These are phyloP conservation scores for bread wheat (Triticum aestivum) DNA, from an alignment of 176 grass and related monocot species.

Conservation along the genomic window DNA sequence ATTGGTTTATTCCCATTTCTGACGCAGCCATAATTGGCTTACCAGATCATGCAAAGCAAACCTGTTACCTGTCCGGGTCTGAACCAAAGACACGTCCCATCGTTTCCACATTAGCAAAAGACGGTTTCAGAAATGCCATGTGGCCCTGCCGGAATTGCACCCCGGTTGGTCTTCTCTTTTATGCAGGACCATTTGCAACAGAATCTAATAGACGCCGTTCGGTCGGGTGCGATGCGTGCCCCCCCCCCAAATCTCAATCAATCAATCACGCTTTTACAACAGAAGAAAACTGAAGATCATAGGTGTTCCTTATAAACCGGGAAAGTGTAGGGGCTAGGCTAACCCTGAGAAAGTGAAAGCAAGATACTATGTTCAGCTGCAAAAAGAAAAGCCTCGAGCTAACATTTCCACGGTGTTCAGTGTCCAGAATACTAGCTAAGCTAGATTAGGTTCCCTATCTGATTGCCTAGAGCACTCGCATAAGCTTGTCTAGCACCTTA, in stretches of 20 bases:
- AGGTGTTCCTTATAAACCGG: conserved; percentile 36
- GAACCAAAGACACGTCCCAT: conserved; percentile 30
- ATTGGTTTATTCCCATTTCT: conserved; percentile 16
- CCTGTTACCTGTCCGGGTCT: not conserved
- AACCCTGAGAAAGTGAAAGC: conserved; percentile 34
- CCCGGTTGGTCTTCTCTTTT: not conserved
- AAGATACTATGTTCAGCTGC: conserved; percentile 34
- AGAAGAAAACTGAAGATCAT: not conserved
- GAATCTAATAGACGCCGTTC: conserved; percentile 33
- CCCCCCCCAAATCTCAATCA: not conserved
- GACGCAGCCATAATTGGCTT: conserved; percentile 16
- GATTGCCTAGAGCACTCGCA: conserved; percentile 39
- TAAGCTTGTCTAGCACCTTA: not conserved
- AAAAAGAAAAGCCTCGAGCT: conserved; percentile 13
- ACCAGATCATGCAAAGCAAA: conserved; percentile 35
- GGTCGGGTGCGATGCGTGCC: conserved; percentile 7
- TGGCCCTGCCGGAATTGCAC: conserved; percentile 25
- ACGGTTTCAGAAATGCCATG: conserved; percentile 23
- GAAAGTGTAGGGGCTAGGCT: conserved; percentile 38
- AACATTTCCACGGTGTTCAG: conserved; percentile 17
- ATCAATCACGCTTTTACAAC: not conserved
- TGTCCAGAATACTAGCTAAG: not conserved
- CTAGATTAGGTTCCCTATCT: conserved; percentile 20
- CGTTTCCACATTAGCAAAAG: conserved; percentile 56
- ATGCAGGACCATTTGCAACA: conserved; percentile 24